These are phyloP conservation scores for Dendrocalamus latiflorus DNA, from an alignment of 202 grass and related monocot genomes.

Conservation along the genomic window DNA sequence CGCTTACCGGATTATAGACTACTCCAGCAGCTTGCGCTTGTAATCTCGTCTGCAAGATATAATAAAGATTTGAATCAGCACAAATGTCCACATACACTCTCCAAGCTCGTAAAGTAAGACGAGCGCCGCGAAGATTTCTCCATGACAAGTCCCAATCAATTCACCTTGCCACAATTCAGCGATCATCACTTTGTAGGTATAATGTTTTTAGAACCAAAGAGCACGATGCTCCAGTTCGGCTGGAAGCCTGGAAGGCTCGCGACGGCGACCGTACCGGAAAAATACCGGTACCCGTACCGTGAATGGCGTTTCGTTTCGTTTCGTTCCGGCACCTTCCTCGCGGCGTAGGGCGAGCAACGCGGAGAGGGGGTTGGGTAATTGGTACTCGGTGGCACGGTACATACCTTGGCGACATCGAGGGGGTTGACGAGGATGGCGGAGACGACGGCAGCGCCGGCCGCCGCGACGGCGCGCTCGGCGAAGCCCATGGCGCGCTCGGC, in stretches of 20 bases:
- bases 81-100: background rate
- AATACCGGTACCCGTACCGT: background rate
- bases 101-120: background rate
- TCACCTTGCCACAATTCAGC: background rate
- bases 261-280: background rate
- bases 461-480: constrained; percentile 59
- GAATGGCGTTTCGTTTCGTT: background rate
- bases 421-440: constrained; percentile 90
- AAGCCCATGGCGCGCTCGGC: constrained; percentile 54
- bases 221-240: background rate
- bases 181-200: background rate
- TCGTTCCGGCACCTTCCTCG: background rate
- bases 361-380: background rate
- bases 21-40: constrained; percentile 96
- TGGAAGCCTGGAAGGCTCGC: background rate
- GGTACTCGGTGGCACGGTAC: background rate
- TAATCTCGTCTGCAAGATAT: constrained; percentile 71
- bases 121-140: background rate
- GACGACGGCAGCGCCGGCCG: constrained; percentile 67
- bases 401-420: constrained; percentile 91
- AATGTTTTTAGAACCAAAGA: background rate
- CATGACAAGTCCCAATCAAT: background rate
- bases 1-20: constrained; percentile 57
- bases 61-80: background rate
- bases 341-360: background rate